Percentiles rank a stretch among this genome's conserved stretches.
Evolutionary conservation across 345 rosid genomes (phyloP).

Genomic region (Hibiscus tridactylites): DNA sequence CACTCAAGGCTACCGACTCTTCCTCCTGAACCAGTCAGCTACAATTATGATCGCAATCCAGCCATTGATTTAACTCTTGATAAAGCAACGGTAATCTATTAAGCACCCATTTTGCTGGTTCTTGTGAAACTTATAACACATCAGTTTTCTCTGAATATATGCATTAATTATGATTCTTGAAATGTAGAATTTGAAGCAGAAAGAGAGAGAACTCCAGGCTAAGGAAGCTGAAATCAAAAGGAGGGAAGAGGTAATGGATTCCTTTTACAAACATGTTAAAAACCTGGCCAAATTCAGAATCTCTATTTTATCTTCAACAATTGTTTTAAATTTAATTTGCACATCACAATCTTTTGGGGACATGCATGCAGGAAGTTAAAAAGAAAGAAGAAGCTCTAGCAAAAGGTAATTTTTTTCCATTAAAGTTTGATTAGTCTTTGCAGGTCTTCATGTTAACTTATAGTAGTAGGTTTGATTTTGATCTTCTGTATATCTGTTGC

Average conservation of each 20-base stretch:
- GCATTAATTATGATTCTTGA: neutral
- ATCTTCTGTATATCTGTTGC: slow-evolving; percentile 9
- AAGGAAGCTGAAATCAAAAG: slow-evolving; percentile 82
- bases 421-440: neutral
- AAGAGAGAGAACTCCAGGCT: slow-evolving; percentile 90
- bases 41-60: slow-evolving; percentile 52
- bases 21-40: slow-evolving; percentile 84
- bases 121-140: no score
- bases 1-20: slow-evolving; percentile 80
- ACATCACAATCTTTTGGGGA: neutral
- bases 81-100: slow-evolving; percentile 11
- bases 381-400: slow-evolving; percentile 89
- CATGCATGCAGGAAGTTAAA: slow-evolving; percentile 51
- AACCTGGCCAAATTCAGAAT: neutral
- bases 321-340: no score
- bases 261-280: neutral
- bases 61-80: slow-evolving; percentile 80
- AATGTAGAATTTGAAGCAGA: slow-evolving; percentile 65
- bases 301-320: no score
- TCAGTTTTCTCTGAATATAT: neutral
- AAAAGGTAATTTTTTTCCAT: slow-evolving; percentile 34
- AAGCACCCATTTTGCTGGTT: no score
- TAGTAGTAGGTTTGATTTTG: no score
- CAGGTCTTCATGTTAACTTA: no score
- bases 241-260: slow-evolving; percentile 27